phyloP scores from a whole-genome alignment of 2,329 filamentous ascomycete species.

The Fusarium luffae region DNA sequence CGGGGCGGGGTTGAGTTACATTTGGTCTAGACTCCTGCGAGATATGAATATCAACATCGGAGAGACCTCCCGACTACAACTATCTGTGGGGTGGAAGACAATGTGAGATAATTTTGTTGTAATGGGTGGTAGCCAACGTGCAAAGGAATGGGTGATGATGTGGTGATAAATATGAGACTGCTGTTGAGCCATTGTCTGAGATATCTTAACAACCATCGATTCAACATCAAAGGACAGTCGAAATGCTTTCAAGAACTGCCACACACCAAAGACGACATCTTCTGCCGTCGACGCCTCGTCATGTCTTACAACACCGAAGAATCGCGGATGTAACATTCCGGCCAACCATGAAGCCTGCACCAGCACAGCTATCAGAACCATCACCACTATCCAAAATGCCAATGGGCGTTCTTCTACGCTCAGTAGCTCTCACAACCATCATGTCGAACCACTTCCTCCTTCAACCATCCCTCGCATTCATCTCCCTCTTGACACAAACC shows the following conservation, averaged over 20 bases:
- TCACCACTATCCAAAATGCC: constrained; percentile 40
- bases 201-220: background rate
- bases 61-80: background rate
- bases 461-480: constrained; percentile 40
- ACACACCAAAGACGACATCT: background rate
- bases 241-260: constrained; percentile 6
- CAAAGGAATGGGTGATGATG: background rate
- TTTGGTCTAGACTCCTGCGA: constrained; percentile 3
- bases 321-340: constrained; percentile 15
- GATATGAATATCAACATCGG: constrained; percentile 24
- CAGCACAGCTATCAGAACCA: background rate
- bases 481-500: constrained; percentile 41
- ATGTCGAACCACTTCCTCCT: constrained; percentile 44
- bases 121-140: background rate
- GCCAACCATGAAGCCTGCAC: constrained; percentile 4
- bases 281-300: background rate
- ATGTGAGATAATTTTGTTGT: background rate
- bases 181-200: too few relatives aligned
- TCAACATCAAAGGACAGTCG: background rate
- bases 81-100: background rate
- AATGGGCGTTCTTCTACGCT: constrained; percentile 39
- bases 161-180: background rate
- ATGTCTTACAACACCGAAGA: background rate
- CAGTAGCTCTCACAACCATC: constrained; percentile 43
- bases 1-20: background rate